Conservation (phyloP, 1,139 yeast genomes). For the Nakaseomyces uthaithaninus region DNA sequence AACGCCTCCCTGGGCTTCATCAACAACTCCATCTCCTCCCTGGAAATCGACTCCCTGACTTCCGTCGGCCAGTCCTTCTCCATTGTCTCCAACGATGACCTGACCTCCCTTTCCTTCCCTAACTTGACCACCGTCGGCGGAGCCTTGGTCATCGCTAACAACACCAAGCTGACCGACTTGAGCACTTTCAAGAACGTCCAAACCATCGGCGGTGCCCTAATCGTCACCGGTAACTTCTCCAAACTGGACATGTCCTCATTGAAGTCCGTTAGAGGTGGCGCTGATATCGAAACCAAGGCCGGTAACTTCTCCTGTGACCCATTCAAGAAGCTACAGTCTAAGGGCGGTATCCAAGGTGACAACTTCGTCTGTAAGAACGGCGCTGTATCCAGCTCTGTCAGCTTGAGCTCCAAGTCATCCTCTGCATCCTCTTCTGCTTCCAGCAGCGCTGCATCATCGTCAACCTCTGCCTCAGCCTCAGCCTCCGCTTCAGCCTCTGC, state of each 20-base stretch:
- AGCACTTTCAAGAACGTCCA: conserved; percentile 66
- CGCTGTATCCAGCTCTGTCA: conserved; percentile 48
- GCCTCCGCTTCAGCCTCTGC: conserved; percentile 19
- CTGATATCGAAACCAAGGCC: conserved; percentile 60
- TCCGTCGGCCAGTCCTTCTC: conserved; percentile 75
- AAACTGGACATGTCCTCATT: conserved; percentile 68
- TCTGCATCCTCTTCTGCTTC: conserved; percentile 32
- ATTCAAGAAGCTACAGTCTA: conserved; percentile 57
- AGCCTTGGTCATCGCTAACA: conserved; percentile 81
- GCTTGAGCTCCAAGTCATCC: conserved; percentile 35
- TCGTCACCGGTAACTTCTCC: conserved; percentile 69
- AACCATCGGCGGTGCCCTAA: conserved; percentile 81
- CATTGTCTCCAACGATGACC: conserved; percentile 61
- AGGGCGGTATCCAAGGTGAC: conserved; percentile 86
- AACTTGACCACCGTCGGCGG: conserved; percentile 69
- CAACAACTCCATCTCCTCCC: conserved; percentile 50
- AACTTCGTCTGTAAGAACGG: conserved; percentile 74
- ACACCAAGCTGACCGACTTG: conserved; percentile 57
- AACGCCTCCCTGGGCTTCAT: conserved; percentile 77
- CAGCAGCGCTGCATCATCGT: conserved; percentile 25
- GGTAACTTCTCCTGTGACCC: conserved; percentile 74
- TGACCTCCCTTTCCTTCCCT: conserved; percentile 63
- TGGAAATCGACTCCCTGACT: conserved; percentile 50
- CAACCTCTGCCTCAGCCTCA: conserved; percentile 20
- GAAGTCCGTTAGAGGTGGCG: conserved; percentile 84